These are phyloP conservation scores for Candida endomychidarum DNA, from an alignment of 805 yeast genomes.

Conservation along the genomic window DNA sequence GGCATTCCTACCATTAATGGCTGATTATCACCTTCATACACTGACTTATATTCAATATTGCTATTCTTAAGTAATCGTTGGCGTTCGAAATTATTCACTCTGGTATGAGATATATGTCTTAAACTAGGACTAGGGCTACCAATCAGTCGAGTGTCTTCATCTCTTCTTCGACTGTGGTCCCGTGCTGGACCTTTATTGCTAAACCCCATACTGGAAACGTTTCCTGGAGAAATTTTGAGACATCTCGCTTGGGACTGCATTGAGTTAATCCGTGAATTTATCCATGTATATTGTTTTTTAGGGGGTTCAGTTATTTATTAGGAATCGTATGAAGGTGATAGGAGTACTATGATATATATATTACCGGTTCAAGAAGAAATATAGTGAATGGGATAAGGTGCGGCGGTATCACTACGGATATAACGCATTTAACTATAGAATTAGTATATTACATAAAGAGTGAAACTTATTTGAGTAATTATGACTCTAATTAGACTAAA, in stretches of 20 bases:
- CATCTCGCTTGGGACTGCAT: background rate
- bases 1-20: constrained; percentile 13
- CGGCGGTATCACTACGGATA: too few relatives aligned
- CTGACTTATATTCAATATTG: constrained; percentile 14
- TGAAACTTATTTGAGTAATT: too few relatives aligned
- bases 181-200: background rate
- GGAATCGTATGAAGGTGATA: too few relatives aligned
- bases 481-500: too few relatives aligned
- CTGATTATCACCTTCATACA: constrained; percentile 16
- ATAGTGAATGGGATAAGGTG: too few relatives aligned
- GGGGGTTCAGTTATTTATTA: too few relatives aligned
- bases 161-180: background rate
- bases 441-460: too few relatives aligned
- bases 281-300: too few relatives aligned
- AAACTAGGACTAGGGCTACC: constrained; percentile 27
- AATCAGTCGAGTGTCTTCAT: background rate
- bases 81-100: constrained; percentile 21
- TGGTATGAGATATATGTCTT: constrained; percentile 23
- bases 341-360: too few relatives aligned
- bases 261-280: too few relatives aligned
- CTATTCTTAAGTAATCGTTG: constrained; percentile 7
- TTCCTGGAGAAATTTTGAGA: background rate
- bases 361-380: too few relatives aligned
- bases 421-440: too few relatives aligned
- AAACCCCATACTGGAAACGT: background rate